Base-by-base conservation (phyloP, 176 grass and related monocot species). In the Alloteropsis semialata region DNA sequence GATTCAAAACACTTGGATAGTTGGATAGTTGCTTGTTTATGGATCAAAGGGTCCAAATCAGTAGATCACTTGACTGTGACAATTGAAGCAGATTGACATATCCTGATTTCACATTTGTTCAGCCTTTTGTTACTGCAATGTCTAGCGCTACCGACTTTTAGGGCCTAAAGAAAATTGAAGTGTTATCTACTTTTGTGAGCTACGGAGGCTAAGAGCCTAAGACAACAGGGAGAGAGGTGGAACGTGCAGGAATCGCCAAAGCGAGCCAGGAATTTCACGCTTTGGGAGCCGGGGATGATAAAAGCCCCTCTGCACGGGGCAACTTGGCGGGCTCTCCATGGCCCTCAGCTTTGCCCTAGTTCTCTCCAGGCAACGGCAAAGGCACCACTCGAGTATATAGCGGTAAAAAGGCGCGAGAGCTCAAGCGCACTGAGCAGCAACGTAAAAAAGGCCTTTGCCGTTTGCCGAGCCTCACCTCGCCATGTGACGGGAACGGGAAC, bases 271-370 rank as follows among this genome's bases (percentile, higher is more conserved):
- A 89, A 82, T 78, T 56, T 41, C 65, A 58, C 44, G 72, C 88
- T 82, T 90, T 90, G 57, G 76, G 57, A 42, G 27, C 48, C 70
- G 39, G 65, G n/a, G 65, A 84, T 21, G 60, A 30, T 50, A 53
- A 90, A 90, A 86, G 83, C 83, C 3, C 85, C 73, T 82, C 85
- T 86, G 59, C 88, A 64, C 22, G 6, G 4, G 19, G 53, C 82
- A 62, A 50, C 65, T 83, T 44, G 79, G 55, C 66, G 58, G 75
- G 30, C 66, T 65, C 30, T 21, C 50, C 9, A 8, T 8, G 36
- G 27, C 42, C 39, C 24, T 34, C 8, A n/a, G 75, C 61, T 44
- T 59, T 42, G 18, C 43, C 21, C 51, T 58, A 51, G 67, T 74
- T 87, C 32, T 36, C 80, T 87, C 89, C 70, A 79, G 21, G 80